Conservation (phyloP, 306 rosid genomes). For the Vachellia pachyceras region DNA sequence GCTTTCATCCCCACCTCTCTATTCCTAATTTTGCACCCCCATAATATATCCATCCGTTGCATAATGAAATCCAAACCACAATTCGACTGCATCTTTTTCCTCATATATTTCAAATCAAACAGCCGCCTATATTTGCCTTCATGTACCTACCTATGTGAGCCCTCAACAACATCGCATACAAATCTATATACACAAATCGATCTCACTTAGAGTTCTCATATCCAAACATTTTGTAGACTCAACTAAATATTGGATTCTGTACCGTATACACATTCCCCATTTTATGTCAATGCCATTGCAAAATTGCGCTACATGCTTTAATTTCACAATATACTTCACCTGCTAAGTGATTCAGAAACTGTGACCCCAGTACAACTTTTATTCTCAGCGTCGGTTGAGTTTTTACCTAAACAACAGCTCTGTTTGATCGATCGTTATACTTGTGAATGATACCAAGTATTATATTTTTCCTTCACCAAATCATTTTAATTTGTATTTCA, state of each 20-base stretch:
- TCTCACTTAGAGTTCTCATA: background rate
- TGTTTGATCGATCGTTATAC: background rate
- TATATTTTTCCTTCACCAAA: background rate
- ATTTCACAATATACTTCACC: background rate
- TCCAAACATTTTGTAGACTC: background rate
- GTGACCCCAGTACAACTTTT: background rate
- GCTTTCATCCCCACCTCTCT: background rate
- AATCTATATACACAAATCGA: background rate
- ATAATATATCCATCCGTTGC: conserved; percentile 1
- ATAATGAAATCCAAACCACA: background rate
- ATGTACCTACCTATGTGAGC: background rate
- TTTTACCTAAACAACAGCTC: background rate
- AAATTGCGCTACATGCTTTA: background rate
- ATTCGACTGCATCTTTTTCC: background rate
- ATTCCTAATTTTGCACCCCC: conserved; percentile 17
- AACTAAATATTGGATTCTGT: background rate
- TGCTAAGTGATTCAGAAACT: background rate
- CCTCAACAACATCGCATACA: background rate
- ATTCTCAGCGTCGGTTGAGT: background rate
- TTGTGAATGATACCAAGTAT: background rate
- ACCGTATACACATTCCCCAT: background rate
- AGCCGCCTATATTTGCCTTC: background rate
- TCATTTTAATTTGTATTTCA: background rate
- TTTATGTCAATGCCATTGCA: background rate
- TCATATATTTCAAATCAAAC: background rate